phyloP scores from a whole-genome alignment of 2,329 filamentous ascomycete species.

The Rutstroemia sydowiana region DNA sequence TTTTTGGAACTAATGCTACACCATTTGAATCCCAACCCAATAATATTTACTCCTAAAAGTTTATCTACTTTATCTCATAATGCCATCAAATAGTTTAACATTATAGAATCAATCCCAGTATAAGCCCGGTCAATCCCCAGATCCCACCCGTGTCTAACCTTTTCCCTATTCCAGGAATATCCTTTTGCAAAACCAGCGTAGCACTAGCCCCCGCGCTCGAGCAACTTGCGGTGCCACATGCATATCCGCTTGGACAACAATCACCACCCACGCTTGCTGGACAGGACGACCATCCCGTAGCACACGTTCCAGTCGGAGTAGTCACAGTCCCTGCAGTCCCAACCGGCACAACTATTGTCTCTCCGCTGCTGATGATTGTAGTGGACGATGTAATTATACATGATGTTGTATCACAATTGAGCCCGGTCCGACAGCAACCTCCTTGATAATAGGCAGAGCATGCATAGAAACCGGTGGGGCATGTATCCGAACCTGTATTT shows the following conservation, averaged over 20 bases:
- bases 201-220: slow-evolving; percentile 46
- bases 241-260: slow-evolving; percentile 75
- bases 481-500: slow-evolving; percentile 35
- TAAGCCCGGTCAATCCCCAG: neutral
- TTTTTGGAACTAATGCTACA: too few species aligned
- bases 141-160: neutral
- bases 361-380: slow-evolving; percentile 59
- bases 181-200: slow-evolving; percentile 34
- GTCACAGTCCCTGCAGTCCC: slow-evolving; percentile 37
- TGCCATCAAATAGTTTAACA: neutral
- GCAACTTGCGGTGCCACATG: slow-evolving; percentile 67
- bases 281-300: slow-evolving; percentile 72
- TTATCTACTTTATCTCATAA: too few species aligned
- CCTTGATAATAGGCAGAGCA: slow-evolving; percentile 75
- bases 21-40: too few species aligned
- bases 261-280: slow-evolving; percentile 60
- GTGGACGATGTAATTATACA: slow-evolving; percentile 59
- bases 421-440: slow-evolving; percentile 82
- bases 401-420: slow-evolving; percentile 73
- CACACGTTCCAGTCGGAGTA: slow-evolving; percentile 47
- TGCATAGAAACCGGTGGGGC: slow-evolving; percentile 86
- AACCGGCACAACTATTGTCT: slow-evolving; percentile 63
- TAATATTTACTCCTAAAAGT: neutral
- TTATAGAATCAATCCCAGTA: neutral
- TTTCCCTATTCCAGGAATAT: slow-evolving; percentile 14